Conservation (phyloP, 202 grass and related monocot genomes). For the Schoenoplectus triqueter region DNA sequence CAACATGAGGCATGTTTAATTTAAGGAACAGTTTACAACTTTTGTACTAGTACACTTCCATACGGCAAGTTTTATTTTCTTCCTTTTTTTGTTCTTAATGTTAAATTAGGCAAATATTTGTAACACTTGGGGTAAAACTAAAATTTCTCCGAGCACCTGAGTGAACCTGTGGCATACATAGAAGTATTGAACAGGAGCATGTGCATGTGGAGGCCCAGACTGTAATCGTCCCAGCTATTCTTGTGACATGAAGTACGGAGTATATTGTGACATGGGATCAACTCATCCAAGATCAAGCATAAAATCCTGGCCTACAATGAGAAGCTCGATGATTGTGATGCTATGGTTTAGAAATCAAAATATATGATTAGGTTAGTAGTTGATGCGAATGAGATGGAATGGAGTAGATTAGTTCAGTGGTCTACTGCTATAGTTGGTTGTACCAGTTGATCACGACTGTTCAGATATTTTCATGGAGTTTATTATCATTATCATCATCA, state of each 20-base stretch:
- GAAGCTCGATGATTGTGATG: conserved; percentile 68
- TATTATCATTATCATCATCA: too few species aligned
- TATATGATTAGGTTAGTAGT: conserved; percentile 21
- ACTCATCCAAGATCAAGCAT: conserved; percentile 87
- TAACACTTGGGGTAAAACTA: conserved; percentile 45
- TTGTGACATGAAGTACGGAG: conserved; percentile 87
- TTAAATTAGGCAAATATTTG: conserved; percentile 56
- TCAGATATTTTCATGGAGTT: background rate
- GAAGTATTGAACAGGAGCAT: conserved; percentile 64
- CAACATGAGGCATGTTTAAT: conserved; percentile 22
- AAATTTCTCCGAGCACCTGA: conserved; percentile 74
- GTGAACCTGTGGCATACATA: conserved; percentile 53
- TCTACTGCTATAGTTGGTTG: conserved; percentile 7
- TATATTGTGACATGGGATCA: conserved; percentile 82
- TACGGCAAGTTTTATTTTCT: background rate
- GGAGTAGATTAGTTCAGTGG: background rate
- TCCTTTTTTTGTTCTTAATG: conserved; percentile 12
- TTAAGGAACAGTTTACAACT: conserved; percentile 42
- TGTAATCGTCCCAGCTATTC: background rate
- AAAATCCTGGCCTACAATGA: conserved; percentile 70
- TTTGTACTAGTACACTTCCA: background rate
- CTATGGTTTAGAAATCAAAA: conserved; percentile 47
- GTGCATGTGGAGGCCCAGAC: conserved; percentile 58
- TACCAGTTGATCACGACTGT: background rate
- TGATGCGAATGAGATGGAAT: background rate